phyloP scores from a whole-genome alignment of 1,284 basidiomycete genomes.

The Baeospora myosura region DNA sequence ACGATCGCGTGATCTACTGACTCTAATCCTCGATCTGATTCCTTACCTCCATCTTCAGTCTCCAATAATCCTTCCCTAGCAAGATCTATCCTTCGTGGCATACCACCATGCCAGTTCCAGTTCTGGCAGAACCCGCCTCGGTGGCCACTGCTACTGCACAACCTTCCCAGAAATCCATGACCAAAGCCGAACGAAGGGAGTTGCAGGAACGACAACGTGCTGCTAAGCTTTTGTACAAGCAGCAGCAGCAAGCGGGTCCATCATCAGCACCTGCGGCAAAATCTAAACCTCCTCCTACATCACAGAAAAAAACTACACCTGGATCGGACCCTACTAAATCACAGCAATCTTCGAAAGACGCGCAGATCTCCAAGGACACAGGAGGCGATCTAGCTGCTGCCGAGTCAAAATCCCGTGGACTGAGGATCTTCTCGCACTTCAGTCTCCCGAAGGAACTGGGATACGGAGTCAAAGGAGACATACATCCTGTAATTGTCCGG shows the following conservation, averaged over 20 bases:
- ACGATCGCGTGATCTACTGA: too few species aligned
- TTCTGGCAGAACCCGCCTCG: constrained; percentile 21
- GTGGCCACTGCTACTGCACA: constrained; percentile 25
- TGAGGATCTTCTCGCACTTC: constrained; percentile 79
- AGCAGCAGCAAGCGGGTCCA: constrained; percentile 19
- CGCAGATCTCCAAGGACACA: constrained; percentile 15
- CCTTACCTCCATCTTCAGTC: too few species aligned
- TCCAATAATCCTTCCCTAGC: too few species aligned
- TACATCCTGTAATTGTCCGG: constrained; percentile 74
- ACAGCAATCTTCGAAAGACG: constrained; percentile 13
- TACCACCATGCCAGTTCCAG: constrained; percentile 31
- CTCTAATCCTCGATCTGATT: too few species aligned
- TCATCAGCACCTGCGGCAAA: constrained; percentile 7
- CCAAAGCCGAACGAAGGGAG: constrained; percentile 74
- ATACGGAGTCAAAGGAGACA: constrained; percentile 63
- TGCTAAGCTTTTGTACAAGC: constrained; percentile 48
- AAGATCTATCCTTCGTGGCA: too few species aligned
- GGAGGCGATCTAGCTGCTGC: constrained; percentile 17
- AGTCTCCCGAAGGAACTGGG: constrained; percentile 60
- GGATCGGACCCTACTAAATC: constrained; percentile 20
- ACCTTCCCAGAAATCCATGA: constrained; percentile 59
- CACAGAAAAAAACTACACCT: constrained; percentile 20
- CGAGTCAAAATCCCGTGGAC: constrained; percentile 28
- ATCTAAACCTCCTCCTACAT: constrained; percentile 1
- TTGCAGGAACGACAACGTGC: constrained; percentile 75